These are phyloP conservation scores for Physaria fendleri DNA, from an alignment of 345 rosid genomes.

Conservation along the genomic window DNA sequence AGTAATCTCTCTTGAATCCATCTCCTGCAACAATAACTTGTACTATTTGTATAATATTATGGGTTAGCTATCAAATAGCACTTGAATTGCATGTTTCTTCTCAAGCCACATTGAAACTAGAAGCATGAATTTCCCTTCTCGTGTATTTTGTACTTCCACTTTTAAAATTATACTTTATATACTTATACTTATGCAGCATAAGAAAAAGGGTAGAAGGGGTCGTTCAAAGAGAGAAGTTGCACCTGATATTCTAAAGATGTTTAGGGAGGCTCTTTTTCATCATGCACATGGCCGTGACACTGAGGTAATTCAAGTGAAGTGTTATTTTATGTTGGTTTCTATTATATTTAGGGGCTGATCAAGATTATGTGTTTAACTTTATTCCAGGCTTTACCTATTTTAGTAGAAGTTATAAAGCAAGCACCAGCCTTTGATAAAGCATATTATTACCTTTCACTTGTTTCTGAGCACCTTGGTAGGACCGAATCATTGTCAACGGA, in stretches of 20 bases:
- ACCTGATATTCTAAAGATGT: slow-evolving; percentile 50
- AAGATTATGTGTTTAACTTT: slow-evolving; percentile 15
- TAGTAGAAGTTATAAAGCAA: slow-evolving; percentile 54
- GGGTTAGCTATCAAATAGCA: not conserved
- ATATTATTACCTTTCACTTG: slow-evolving; percentile 68
- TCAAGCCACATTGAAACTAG: not conserved
- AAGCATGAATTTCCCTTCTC: not conserved
- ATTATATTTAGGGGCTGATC: not conserved
- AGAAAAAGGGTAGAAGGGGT: slow-evolving; percentile 61
- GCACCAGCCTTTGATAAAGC: slow-evolving; percentile 65
- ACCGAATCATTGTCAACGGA: slow-evolving; percentile 45
- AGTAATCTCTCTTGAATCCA: not conserved
- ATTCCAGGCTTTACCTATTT: slow-evolving; percentile 59
- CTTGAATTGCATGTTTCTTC: not conserved
- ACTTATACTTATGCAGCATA: slow-evolving; percentile 41
- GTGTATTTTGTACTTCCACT: not conserved
- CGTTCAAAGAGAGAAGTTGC: slow-evolving; percentile 57
- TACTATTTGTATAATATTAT: not conserved
- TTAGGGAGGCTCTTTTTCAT: slow-evolving; percentile 66
- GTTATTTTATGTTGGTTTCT: not conserved
- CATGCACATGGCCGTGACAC: slow-evolving; percentile 52
- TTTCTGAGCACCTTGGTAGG: slow-evolving; percentile 58
- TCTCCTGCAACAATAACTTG: slow-evolving; percentile 1
- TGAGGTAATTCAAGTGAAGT: slow-evolving; percentile 42
- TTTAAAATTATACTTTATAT: not conserved